Evolutionary conservation across 306 rosid species (phyloP), one percentile per base, ranked within the genome.

Genomic region (Mimosa pudica): DNA sequence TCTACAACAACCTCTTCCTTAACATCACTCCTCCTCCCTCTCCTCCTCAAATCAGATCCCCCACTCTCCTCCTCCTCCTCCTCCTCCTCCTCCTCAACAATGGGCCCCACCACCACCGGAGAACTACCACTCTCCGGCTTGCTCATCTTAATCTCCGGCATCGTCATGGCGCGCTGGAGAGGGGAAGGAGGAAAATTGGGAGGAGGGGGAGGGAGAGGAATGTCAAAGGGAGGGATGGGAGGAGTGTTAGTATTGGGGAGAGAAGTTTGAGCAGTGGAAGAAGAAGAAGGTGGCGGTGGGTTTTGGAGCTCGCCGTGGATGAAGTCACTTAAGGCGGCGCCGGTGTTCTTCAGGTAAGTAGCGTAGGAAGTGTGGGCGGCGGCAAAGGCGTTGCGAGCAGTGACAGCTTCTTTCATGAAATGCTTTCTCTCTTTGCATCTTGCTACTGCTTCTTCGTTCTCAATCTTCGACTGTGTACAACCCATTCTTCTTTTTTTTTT

Each of bases 401-500:
- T 30, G 1, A 95, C 97, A 0, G 96, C 92, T 0, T 88, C 93
- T 62, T 91, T 95, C 96, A 95, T 95, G 84, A n/a, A 84, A 0
- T 32, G 83, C 81, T 89, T 95, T 4, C 99, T 96, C 0, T 91
- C 92, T 73, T 90, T 95, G 89, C 99, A 95, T 1, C 98, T 91
- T 3, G 90, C 79, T 61, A 95, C 94, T 0, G 96, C 94, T 67
- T 95, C 99, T 57, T 95, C 98, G 88, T 95, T 95, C 82, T 95
- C 98, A 92, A 95, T 95, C 88, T 91, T 95, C 1, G 99, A 95
- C 76, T 95, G 98, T 33, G 82, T 69, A 74, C 99, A 95, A 41
- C 99, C 99, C 99, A 95, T 95, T 7, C 5, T 38, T 38, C 5
- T 38, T 38, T 1, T 1, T 38, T 48, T n/a, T 4, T 71, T 52